Evolutionary conservation across 441 rosid genomes (phyloP), one percentile per base, ranked within the genome.

Genomic region (Viola pubescens): DNA sequence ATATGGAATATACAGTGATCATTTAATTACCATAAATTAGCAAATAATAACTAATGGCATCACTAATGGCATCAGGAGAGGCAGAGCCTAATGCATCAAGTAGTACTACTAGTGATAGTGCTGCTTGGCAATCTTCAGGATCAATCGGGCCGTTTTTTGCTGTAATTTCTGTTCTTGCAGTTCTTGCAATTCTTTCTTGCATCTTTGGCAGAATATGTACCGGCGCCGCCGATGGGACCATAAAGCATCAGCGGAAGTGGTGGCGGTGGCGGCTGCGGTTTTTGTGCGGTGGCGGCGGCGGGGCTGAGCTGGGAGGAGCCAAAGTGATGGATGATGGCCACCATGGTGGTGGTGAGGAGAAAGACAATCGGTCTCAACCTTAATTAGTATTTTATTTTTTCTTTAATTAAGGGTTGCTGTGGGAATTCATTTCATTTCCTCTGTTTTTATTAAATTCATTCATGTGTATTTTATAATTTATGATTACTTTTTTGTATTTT

Each of bases 101-200:
- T 26, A 26, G 34, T 26, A 26, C 26, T 19, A 19, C 34, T 26
- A 26, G 34, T 2, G 34, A 26, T 37, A 37, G 16, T 47, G 40
- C 43, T 52, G 40, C 58, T 39, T 47, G 52, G 64, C 63, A 44
- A 10, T 63, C 74, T 54, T 66, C 81, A 1, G 49, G 49, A n/a
- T 75, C 90, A 37, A 76, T 84, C n/a, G 85, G 89, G 44, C 91
- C 88, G 0, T 86, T 88, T 75, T 78, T 88, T 8, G 88, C 70
- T 0, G 88, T 81, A 47, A 77, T 88, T 54, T 86, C 86, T 9
- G 78, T 82, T 49, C 70, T 86, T 1, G 53, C 73, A 1, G 48
- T 88, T 69, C 77, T 86, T 12, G 77, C 91, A 0, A 63, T 84
- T 47, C 39, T 75, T 65, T 86, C 96, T 3, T 88, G 96, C 59